Evolutionary conservation across 441 rosid species (phyloP).

Genomic region (Manihot esculenta): DNA sequence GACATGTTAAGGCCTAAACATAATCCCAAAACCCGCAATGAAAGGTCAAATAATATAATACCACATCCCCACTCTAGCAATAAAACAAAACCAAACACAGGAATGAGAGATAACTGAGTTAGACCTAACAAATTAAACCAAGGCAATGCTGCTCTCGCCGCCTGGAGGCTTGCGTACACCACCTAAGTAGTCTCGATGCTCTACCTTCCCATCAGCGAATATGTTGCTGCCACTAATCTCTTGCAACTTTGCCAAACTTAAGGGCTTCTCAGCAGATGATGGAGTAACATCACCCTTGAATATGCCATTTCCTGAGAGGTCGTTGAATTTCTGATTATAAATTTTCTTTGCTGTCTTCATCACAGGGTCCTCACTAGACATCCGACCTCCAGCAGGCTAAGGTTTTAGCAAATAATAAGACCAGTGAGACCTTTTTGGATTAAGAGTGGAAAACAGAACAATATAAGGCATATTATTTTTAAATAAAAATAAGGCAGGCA

Average conservation of each 20-base stretch:
- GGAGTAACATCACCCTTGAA: constrained; percentile 73
- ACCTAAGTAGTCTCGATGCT: constrained; percentile 82
- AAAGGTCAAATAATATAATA: constrained; percentile 46
- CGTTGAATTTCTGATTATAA: constrained; percentile 62
- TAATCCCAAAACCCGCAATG: constrained; percentile 42
- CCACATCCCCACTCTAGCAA: constrained; percentile 41
- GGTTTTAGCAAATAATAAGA: constrained; percentile 12
- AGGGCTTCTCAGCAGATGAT: constrained; percentile 59
- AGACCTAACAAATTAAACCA: constrained; percentile 59
- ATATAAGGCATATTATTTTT: not conserved
- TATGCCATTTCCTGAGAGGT: constrained; percentile 85
- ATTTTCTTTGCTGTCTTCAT: constrained; percentile 93
- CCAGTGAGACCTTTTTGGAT: constrained; percentile 12
- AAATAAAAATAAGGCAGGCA: not conserved
- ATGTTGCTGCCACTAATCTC: constrained; percentile 92
- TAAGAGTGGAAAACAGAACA: not conserved
- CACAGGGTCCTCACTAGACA: constrained; percentile 40
- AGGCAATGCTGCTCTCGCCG: constrained; percentile 92
- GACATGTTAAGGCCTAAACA: constrained; percentile 41
- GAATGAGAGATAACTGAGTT: constrained; percentile 35
- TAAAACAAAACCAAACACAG: constrained; percentile 34
- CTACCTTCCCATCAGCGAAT: constrained; percentile 88
- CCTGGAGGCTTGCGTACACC: constrained; percentile 99
- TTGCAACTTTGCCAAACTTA: constrained; percentile 70
- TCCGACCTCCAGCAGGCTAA: constrained; percentile 52